Evolutionary conservation across 768 basidiomycete species (phyloP).

Genomic region (Hericium alpestre): DNA sequence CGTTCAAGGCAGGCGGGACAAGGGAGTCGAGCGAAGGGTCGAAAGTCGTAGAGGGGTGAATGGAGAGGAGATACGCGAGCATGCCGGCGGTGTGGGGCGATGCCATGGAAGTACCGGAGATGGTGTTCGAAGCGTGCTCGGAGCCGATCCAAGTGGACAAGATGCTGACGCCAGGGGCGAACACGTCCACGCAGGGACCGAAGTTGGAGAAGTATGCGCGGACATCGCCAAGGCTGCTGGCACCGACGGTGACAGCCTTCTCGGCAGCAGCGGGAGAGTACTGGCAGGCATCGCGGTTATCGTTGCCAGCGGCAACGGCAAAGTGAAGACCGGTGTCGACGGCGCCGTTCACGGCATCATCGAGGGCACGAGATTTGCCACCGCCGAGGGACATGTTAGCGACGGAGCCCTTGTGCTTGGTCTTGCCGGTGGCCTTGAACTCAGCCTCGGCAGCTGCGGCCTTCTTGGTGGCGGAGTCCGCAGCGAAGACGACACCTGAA

Average conservation of each 20-base stretch:
- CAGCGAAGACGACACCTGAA: slow-evolving; percentile 78
- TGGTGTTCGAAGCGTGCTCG: slow-evolving; percentile 44
- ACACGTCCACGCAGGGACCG: slow-evolving; percentile 85
- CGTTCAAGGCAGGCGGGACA: slow-evolving; percentile 24
- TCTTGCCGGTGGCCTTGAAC: slow-evolving; percentile 60
- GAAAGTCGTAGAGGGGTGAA: slow-evolving; percentile 61
- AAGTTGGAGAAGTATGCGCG: slow-evolving; percentile 90
- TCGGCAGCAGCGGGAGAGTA: slow-evolving; percentile 88
- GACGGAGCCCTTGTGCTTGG: slow-evolving; percentile 85
- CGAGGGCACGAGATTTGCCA: slow-evolving; percentile 78
- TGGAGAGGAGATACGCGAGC: slow-evolving; percentile 79
- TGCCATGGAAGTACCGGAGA: slow-evolving; percentile 90
- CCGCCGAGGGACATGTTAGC: slow-evolving; percentile 98
- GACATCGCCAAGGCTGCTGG: slow-evolving; percentile 71
- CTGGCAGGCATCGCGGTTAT: slow-evolving; percentile 80
- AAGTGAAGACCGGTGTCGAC: slow-evolving; percentile 84
- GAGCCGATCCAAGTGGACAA: slow-evolving; percentile 72
- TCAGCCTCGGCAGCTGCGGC: slow-evolving; percentile 55
- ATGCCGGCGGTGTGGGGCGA: slow-evolving; percentile 83
- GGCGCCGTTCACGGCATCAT: slow-evolving; percentile 76
- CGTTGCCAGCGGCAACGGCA: slow-evolving; percentile 89
- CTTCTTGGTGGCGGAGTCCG: slow-evolving; percentile 39
- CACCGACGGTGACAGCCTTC: slow-evolving; percentile 90
- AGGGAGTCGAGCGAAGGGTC: slow-evolving; percentile 32
- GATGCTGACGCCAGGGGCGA: slow-evolving; percentile 85